phyloP scores from a whole-genome alignment of 78 protist genomes.

The Pigoraptor vietnamica region DNA sequence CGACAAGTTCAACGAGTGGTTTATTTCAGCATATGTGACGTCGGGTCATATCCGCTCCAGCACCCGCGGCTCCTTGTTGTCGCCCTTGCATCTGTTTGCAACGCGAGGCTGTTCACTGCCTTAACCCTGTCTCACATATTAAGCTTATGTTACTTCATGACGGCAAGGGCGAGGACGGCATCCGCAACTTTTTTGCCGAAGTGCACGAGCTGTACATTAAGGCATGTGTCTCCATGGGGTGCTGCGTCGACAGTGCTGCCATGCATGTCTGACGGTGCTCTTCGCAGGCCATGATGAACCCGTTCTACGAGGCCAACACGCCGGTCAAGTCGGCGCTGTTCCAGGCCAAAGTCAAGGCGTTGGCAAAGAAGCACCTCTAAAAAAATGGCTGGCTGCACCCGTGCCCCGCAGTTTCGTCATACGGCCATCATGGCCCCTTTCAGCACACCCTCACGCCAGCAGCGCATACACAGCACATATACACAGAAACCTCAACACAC shows the following conservation, averaged over 20 bases:
- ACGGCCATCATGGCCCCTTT: no score
- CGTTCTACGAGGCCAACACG: neutral
- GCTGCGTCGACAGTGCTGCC: neutral
- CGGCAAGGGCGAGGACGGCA: constrained; percentile 18
- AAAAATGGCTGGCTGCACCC: no score
- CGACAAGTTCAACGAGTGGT: constrained; percentile 52
- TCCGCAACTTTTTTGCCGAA: constrained; percentile 35
- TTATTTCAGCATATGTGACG: constrained; percentile 53
- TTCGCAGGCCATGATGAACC: constrained; percentile 5
- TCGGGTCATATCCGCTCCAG: constrained; percentile 20
- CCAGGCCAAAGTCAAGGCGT: neutral
- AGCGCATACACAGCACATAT: neutral
- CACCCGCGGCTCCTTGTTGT: no score
- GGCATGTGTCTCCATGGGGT: neutral
- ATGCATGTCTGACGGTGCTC: no score
- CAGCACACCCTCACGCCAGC: neutral
- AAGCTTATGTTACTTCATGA: constrained; percentile 49
- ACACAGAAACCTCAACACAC: neutral
- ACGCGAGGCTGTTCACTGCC: neutral
- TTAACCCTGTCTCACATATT: neutral
- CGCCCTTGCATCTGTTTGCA: neutral
- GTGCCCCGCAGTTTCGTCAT: no score
- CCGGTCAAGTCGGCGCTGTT: neutral
- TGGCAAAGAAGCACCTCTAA: neutral
- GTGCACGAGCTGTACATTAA: constrained; percentile 50